A percentile compares a stretch with the other conserved stretches of the same genome.
Conservation (phyloP, 202 grass and related monocot genomes). For the Schoenoplectus triqueter region DNA sequence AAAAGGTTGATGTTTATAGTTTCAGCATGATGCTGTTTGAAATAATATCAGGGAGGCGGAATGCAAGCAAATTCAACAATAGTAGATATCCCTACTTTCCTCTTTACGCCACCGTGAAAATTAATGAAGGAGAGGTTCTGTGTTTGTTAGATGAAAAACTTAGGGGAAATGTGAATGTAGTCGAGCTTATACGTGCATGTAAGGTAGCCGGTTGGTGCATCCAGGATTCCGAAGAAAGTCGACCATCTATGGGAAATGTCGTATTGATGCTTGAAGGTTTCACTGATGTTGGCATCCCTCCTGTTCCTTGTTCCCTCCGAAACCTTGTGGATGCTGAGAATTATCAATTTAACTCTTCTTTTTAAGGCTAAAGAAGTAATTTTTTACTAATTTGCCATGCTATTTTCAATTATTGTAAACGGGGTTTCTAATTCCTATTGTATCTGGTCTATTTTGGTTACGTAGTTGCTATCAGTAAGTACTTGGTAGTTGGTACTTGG, state of each 20-base stretch:
- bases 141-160: conserved; percentile 43
- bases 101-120: conserved; percentile 31
- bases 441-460: no score
- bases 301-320: conserved; percentile 37
- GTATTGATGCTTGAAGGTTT: conserved; percentile 38
- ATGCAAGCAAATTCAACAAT: neutral
- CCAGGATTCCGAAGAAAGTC: conserved; percentile 34
- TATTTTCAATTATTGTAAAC: neutral
- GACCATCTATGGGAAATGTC: conserved; percentile 44
- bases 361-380: neutral
- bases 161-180: conserved; percentile 10
- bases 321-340: conserved; percentile 38
- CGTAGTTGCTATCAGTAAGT: neutral
- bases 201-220: conserved; percentile 49
- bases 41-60: conserved; percentile 48
- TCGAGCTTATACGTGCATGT: conserved; percentile 21
- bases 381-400: neutral
- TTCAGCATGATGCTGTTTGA: conserved; percentile 76
- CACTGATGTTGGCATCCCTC: conserved; percentile 27
- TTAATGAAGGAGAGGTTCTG: conserved; percentile 36
- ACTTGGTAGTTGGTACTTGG: no score
- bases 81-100: conserved; percentile 34
- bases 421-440: neutral
- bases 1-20: conserved; percentile 63
- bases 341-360: neutral